Evolutionary conservation across 371 early-diverging fungal genomes (phyloP).

Genomic region (Rhizopus microsporus): DNA sequence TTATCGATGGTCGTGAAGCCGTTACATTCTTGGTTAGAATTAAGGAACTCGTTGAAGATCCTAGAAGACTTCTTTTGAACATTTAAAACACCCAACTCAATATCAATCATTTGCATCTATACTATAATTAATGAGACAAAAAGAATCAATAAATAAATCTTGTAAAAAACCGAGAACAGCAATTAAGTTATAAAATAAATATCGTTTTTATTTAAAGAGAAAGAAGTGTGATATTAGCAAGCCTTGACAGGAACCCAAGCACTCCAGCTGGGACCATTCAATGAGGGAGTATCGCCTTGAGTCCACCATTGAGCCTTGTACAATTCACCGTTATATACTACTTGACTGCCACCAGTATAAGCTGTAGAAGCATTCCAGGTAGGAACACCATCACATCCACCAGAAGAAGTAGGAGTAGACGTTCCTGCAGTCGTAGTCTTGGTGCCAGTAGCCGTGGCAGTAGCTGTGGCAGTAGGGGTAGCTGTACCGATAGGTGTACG

Average conservation of each 20-base stretch:
- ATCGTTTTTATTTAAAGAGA: too few species aligned
- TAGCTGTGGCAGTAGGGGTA: conserved; percentile 11
- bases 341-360: conserved; percentile 26
- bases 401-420: conserved; percentile 9
- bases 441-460: conserved; percentile 5
- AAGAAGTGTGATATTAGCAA: too few species aligned
- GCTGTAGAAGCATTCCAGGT: conserved; percentile 17
- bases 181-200: too few species aligned
- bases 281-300: conserved; percentile 30
- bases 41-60: conserved; percentile 97
- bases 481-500: conserved; percentile 12
- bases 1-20: conserved; percentile 98
- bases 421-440: conserved; percentile 7
- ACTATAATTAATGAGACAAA: conserved; percentile 3
- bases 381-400: conserved; percentile 18
- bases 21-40: conserved; percentile 95
- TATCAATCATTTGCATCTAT: not conserved
- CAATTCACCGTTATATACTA: conserved; percentile 33
- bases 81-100: conserved; percentile 48
- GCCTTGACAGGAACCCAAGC: conserved; percentile 14
- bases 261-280: conserved; percentile 3
- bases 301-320: conserved; percentile 53
- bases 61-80: conserved; percentile 85
- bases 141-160: too few species aligned
- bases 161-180: too few species aligned